Evolutionary conservation across 208 protist species (phyloP).

Genomic region (Acanthamoeba triangularis): DNA sequence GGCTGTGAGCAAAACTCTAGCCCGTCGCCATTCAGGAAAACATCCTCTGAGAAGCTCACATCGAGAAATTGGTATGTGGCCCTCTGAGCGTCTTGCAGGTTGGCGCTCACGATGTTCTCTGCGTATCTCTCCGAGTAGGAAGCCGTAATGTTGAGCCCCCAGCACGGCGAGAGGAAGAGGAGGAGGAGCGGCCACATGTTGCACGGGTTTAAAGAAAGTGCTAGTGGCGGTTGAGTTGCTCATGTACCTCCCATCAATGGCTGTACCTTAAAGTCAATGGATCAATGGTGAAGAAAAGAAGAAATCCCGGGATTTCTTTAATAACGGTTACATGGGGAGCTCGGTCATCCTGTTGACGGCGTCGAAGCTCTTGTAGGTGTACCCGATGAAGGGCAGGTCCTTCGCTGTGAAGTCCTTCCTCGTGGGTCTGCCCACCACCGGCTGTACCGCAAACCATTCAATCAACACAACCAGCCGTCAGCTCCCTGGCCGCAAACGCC

Average conservation of each 20-base stretch:
- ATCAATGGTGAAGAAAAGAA: background rate
- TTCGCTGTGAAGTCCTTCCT: slow-evolving; percentile 54
- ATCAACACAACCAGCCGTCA: background rate
- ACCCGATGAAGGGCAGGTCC: slow-evolving; percentile 67
- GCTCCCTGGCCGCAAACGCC: background rate
- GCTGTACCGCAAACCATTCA: background rate
- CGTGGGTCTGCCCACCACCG: background rate
- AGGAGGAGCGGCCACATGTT: background rate
- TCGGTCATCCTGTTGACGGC: slow-evolving; percentile 58
- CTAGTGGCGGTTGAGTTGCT: too few species aligned
- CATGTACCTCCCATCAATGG: background rate
- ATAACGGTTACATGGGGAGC: slow-evolving; percentile 32
- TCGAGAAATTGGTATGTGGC: background rate
- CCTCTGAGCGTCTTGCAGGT: background rate
- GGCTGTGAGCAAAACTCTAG: too few species aligned
- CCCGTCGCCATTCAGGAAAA: background rate
- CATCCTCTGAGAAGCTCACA: background rate
- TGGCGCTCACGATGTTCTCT: background rate
- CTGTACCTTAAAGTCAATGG: background rate
- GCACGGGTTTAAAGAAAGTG: too few species aligned
- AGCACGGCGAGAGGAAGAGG: background rate
- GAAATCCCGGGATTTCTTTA: background rate
- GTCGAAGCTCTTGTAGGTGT: slow-evolving; percentile 79
- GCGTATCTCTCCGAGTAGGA: background rate
- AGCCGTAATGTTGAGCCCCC: background rate